Conservation (phyloP, 768 basidiomycete species). For the Xerocomus potaroensis region DNA sequence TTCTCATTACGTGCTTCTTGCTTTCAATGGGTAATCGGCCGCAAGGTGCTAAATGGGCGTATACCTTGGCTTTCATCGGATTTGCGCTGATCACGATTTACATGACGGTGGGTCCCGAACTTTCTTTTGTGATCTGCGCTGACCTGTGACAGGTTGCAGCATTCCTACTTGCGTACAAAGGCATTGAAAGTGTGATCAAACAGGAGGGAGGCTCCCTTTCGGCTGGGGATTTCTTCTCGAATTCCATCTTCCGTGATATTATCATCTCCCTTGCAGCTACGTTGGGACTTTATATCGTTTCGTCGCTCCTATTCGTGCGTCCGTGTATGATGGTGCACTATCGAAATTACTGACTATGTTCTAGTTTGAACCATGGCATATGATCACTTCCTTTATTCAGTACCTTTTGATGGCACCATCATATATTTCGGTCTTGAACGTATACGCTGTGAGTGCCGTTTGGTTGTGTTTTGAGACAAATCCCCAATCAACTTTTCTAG, state of each 20-base stretch:
- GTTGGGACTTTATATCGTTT: conserved; percentile 79
- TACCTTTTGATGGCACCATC: conserved; percentile 90
- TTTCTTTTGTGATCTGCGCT: conserved; percentile 3
- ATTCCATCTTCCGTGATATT: conserved; percentile 80
- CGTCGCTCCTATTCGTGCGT: conserved; percentile 83
- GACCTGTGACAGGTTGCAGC: conserved; percentile 55
- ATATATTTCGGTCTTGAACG: conserved; percentile 90
- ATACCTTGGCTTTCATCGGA: conserved; percentile 79
- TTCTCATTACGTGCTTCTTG: conserved; percentile 84
- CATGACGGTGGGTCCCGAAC: conserved; percentile 67
- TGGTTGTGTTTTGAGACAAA: background rate
- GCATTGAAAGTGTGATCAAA: conserved; percentile 56
- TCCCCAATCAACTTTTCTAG: conserved; percentile 30
- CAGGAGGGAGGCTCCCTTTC: conserved; percentile 43
- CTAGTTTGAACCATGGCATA: conserved; percentile 96
- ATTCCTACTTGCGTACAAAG: conserved; percentile 80
- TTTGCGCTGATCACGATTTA: conserved; percentile 93
- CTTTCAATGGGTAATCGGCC: conserved; percentile 88
- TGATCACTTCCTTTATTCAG: conserved; percentile 95
- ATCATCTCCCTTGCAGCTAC: conserved; percentile 84
- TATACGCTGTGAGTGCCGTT: conserved; percentile 58
- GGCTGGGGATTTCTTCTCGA: conserved; percentile 64
- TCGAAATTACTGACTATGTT: background rate
- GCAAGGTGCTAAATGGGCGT: conserved; percentile 84
- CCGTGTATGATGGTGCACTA: background rate